Base-by-base conservation (phyloP, 2,329 filamentous ascomycete species). In the Leptographium wingfieldii region DNA sequence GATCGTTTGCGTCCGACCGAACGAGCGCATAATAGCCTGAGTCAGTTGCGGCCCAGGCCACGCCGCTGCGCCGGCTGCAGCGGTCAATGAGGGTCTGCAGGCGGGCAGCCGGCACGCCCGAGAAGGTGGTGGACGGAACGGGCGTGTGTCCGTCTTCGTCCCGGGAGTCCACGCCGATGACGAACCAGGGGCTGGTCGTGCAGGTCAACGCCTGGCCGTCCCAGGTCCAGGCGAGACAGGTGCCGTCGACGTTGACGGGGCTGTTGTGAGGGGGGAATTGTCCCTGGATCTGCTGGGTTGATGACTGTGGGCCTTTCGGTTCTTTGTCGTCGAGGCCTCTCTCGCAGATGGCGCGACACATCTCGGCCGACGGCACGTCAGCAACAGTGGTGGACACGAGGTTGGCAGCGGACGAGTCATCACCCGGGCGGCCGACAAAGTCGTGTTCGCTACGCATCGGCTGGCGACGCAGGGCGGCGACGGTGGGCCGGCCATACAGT, bases 181-280 rank as follows among this genome's bases (percentile, higher is more conserved):
- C 72, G 58, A 79, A 68, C 79, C 78, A 81, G 27, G 78, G 77
- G 46, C 75, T 77, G 56, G 69, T 70, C 63, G 74, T 71, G 67
- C 79, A 81, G 60, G 69, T 66, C 63, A 70, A 67, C 27, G 63
- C 68, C 33, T 64, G 65, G 56, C 71, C 68, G 40, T 80, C 74
- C 69, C 75, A 81, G 31, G 73, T 75, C 79, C 79, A 82, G 29
- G 79, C 78, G 59, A 82, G 68, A 62, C 79, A 82, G 61, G 68
- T 67, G 54, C 55, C 56, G 49, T 40, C 52, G 58, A 40, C 38
- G 6, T 31, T 14, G n/a, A 55, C 59, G 12, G 51, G 16, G 49
- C 7, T n/a, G 43, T 1, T 46, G 43, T 46, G 43, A 16, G 43
- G 43, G 16, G 49, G 33, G 65, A 66, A 10, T 33, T 31, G 48